Percentiles rank a stretch among this genome's conserved stretches.
Conservation (phyloP, 2,329 filamentous ascomycete genomes). For the Exophiala phaeomuriformis region DNA sequence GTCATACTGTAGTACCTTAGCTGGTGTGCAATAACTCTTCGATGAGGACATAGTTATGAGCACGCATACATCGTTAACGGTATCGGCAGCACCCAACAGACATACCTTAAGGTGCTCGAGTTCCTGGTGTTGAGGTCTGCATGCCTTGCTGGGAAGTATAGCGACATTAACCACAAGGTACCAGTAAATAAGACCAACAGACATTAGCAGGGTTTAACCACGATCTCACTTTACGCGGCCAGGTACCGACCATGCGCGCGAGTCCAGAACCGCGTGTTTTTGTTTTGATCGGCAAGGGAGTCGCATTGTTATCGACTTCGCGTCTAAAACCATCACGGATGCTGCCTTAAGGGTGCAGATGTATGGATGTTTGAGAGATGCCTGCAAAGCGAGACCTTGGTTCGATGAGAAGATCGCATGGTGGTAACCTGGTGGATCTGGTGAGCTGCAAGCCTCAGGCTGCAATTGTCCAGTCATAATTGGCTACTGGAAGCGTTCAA, state of each 20-base stretch:
- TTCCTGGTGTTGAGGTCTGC: no score
- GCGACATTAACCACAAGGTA: no score
- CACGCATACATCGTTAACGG: no score
- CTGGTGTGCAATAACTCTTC: no score
- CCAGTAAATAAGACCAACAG: no score
- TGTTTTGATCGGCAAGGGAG: constrained; percentile 12
- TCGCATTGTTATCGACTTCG: constrained; percentile 1
- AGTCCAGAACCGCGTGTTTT: constrained; percentile 9
- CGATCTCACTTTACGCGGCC: constrained; percentile 24
- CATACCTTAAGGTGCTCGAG: no score
- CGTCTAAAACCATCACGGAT: constrained; percentile 7
- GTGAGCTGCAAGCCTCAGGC: background rate
- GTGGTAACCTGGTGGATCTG: background rate
- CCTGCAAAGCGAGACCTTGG: constrained; percentile 10
- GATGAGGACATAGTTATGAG: no score
- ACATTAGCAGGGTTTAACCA: background rate
- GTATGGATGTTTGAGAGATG: constrained; percentile 12
- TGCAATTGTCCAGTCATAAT: background rate
- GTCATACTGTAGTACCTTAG: no score
- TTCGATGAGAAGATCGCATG: constrained; percentile 15
- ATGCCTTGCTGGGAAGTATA: no score
- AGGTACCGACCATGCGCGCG: constrained; percentile 3
- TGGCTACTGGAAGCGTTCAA: background rate
- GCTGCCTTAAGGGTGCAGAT: background rate
- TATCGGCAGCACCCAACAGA: no score